Conservation (phyloP, 2,329 filamentous ascomycete genomes). For the Trichoderma atrobrunneum region DNA sequence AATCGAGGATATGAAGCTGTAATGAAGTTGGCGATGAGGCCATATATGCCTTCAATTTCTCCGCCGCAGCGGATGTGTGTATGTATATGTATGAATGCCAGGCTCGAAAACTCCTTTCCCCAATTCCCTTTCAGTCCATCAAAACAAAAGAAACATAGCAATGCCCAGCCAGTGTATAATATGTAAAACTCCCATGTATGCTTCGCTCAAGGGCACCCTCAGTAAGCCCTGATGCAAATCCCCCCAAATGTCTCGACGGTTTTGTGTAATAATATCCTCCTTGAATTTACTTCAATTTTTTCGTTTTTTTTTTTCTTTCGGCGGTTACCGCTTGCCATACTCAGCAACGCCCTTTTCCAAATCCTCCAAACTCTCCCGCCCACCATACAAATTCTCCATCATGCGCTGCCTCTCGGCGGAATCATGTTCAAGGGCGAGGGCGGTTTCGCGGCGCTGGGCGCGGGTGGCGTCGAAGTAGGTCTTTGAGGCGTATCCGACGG, state of each 20-base stretch:
- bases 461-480: conserved; percentile 31
- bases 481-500: conserved; percentile 37
- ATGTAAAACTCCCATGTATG: neutral
- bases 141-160: neutral
- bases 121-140: neutral
- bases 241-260: neutral
- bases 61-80: neutral
- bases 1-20: neutral
- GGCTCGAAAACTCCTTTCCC: neutral
- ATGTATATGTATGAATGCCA: neutral
- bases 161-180: neutral
- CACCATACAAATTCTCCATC: conserved; percentile 50
- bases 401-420: conserved; percentile 37
- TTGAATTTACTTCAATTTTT: neutral
- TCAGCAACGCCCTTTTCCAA: conserved; percentile 47
- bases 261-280: neutral
- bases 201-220: neutral
- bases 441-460: conserved; percentile 29
- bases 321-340: conserved; percentile 40
- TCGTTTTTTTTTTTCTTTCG: neutral
- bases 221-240: neutral
- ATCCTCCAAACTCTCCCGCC: conserved; percentile 46
- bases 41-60: neutral
- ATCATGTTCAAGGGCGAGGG: conserved; percentile 34
- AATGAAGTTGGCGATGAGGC: neutral